phyloP scores from a whole-genome alignment of 2,329 filamentous ascomycete genomes.

The Trichoderma sp. region DNA sequence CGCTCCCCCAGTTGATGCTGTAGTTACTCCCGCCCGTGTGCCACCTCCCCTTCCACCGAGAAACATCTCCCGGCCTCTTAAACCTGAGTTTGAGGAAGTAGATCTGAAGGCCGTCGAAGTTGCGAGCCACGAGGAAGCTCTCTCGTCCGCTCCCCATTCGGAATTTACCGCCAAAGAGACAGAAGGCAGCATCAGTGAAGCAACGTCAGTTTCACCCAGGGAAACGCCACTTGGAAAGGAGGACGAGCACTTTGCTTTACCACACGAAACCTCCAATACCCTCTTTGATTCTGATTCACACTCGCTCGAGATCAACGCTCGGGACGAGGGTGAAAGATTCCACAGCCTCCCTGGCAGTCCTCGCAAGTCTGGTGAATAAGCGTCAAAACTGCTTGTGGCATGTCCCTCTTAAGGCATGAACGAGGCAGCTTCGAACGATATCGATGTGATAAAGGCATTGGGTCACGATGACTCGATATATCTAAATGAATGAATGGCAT shows the following conservation, averaged over 20 bases:
- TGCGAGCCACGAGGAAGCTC: background rate
- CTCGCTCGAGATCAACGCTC: background rate
- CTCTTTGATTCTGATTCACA: constrained; percentile 11
- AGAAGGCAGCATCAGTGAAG: background rate
- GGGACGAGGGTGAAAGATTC: background rate
- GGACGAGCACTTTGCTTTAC: background rate
- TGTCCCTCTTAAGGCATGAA: background rate
- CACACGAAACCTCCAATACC: background rate
- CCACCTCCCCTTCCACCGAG: constrained; percentile 8
- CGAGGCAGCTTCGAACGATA: background rate
- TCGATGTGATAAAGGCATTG: background rate
- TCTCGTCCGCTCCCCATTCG: background rate
- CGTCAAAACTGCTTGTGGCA: background rate
- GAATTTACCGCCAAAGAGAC: background rate
- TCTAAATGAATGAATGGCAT: background rate
- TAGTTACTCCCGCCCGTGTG: background rate
- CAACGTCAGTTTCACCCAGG: background rate
- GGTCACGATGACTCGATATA: background rate
- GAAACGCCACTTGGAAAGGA: background rate
- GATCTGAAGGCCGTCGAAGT: background rate
- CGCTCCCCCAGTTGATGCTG: background rate
- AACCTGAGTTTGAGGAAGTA: constrained; percentile 5
- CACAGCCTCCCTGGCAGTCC: background rate
- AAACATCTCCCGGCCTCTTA: background rate
- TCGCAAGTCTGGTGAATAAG: background rate